Base-by-base conservation (phyloP, 768 basidiomycete species). In the Lactarius deliciosus region DNA sequence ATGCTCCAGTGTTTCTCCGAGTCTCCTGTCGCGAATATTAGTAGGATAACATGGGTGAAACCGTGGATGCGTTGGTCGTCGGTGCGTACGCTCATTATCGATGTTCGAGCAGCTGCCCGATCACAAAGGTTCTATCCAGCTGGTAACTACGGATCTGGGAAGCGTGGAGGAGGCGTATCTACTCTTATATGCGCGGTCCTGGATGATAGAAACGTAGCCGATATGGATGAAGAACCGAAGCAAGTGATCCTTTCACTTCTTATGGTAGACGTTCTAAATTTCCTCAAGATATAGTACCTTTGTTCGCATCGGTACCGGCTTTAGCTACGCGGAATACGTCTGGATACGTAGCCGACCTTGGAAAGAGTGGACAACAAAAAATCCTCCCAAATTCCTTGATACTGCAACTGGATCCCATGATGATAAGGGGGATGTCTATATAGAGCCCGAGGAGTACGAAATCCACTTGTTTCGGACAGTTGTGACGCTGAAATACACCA, bases 41-140 rank as follows among this genome's bases (percentile, higher is more conserved):
- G 10, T 61, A 92, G 91, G 94, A 96, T 70, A 90, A 92, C 67
- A 86, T 96, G 83, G 94, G 92, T 8, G 94, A 97, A 78, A 95
- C 91, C 0, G 88, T 96, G 3, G 96, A 98, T 71, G 86, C 96
- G 1, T 78, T 98, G 9, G 94, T 98, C 28, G 86, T 98, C 40
- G 92, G 93, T 89, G 73, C 69, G 87, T 72, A 34, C 18, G 53
- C 36, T 50, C 30, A 32, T n/a, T 32, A 63, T 71, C 25, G 63
- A 16, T 43, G 1, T 54, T n/a, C 55, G 58, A 36, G 45, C 22
- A 36, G n/a, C 28, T 25, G 28, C 22, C 18, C 41, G n/a, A 22
- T 20, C 5, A 34, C 61, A 32, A n/a, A 8, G 30, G 5, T 50
- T 36, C 41, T 43, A n/a, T 55, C 22, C 58, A 93, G 94, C 85